Conservation (phyloP, 176 grass and related monocot genomes). For the Phragmites australis region DNA sequence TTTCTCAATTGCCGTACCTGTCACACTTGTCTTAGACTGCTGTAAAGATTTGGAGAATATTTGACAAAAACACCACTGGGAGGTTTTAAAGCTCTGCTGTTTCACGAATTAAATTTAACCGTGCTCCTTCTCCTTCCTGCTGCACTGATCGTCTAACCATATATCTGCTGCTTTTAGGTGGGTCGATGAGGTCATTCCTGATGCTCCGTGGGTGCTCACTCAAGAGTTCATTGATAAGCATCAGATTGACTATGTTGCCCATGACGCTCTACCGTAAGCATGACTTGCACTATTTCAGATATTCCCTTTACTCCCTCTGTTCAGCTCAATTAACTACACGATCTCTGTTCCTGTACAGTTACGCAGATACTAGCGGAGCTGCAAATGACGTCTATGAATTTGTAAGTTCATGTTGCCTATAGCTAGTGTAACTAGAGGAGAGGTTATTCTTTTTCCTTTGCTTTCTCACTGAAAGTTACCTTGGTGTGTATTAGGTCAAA, state of each 20-base stretch:
- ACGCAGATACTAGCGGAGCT: constrained; percentile 87
- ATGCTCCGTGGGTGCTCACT: constrained; percentile 95
- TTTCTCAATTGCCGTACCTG: neutral
- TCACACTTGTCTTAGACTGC: neutral
- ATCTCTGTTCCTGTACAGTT: constrained; percentile 47
- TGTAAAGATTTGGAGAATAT: neutral
- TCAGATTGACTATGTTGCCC: constrained; percentile 81
- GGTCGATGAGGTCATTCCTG: constrained; percentile 97
- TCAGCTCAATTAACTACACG: neutral
- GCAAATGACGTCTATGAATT: constrained; percentile 94
- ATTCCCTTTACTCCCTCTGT: neutral
- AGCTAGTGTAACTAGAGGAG: neutral
- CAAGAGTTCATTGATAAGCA: constrained; percentile 89
- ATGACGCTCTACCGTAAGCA: constrained; percentile 85
- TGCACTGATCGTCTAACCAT: neutral
- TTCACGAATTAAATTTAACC: neutral
- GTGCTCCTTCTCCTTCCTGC: neutral
- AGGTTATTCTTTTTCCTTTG: neutral
- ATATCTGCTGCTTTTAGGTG: constrained; percentile 53
- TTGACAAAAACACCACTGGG: neutral
- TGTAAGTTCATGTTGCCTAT: constrained; percentile 48
- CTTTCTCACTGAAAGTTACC: neutral
- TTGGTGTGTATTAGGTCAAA: constrained; percentile 60
- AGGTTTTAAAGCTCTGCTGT: neutral
- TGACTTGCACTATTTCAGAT: neutral